Percentiles rank a stretch among this genome's conserved stretches.
phyloP scores from a whole-genome alignment of 495 filamentous ascomycete species.

The Cryomyces minteri region DNA sequence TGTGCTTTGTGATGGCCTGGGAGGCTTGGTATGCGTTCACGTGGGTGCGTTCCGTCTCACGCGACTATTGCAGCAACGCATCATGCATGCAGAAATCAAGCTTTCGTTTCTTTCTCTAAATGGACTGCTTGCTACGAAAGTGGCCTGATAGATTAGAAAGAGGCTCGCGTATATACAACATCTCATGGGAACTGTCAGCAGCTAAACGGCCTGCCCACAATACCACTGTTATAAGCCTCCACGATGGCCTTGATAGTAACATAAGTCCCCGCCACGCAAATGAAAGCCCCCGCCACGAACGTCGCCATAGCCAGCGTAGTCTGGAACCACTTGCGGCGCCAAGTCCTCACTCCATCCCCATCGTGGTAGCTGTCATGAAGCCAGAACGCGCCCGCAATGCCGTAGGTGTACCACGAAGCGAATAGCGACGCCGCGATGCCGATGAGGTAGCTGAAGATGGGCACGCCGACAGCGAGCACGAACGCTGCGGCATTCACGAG shows the following conservation, averaged over 20 bases:
- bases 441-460: constrained; percentile 34
- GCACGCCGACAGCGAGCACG: constrained; percentile 31
- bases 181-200: constrained; percentile 3
- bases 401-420: constrained; percentile 20
- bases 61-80: too few relatives aligned
- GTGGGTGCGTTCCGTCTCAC: too few relatives aligned
- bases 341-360: constrained; percentile 11
- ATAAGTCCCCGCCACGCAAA: constrained; percentile 17
- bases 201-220: constrained; percentile 11
- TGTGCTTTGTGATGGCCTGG: too few relatives aligned
- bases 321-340: constrained; percentile 14
- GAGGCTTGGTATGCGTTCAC: too few relatives aligned
- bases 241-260: constrained; percentile 14
- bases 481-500: constrained; percentile 28
- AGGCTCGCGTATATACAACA: too few relatives aligned
- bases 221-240: constrained; percentile 14
- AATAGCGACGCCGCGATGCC: constrained; percentile 26
- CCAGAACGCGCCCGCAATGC: constrained; percentile 18
- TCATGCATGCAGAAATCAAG: too few relatives aligned
- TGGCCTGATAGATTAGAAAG: too few relatives aligned
- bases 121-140: too few relatives aligned
- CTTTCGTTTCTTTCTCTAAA: too few relatives aligned
- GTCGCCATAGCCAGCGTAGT: constrained; percentile 8
- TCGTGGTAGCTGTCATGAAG: constrained; percentile 18
- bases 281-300: constrained; percentile 14